Evolutionary conservation across 23 red algal species (phyloP), one percentile per base, ranked within the genome.

Genomic region (Agarophyton chilense): DNA sequence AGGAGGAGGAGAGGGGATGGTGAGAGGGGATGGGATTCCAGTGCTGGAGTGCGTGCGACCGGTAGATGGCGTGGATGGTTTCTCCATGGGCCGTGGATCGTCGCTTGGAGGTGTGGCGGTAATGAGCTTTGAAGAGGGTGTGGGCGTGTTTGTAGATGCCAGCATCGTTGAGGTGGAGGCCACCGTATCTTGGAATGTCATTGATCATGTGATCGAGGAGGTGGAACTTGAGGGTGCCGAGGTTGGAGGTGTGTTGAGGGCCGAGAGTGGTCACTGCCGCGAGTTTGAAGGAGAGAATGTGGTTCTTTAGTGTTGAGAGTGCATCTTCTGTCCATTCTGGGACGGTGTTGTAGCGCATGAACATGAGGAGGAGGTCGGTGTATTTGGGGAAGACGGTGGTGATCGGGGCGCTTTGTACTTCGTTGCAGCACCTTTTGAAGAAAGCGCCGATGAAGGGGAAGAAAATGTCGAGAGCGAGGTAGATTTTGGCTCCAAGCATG

Each of bases 91-190:
- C 68, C 18, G 68, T 38, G 0, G 68, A 74, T 74, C 16, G 40
- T 10, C 17, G 68, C 68, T 21, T 50, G 68, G 28, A 74, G 10
- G 0, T 74, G 40, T 36, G 68, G 34, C 68, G 1, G 68, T 50
- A 74, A 18, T 74, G 1, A 13, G 68, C 35, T 10, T 40, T 74
- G 68, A 74, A 74, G 36, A 74, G 68, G 68, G 35, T 73, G 29
- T 73, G 67, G 29, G 67, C 67, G 19, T 61, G 56, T 17, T 61
- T 17, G 19, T 61, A 12, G 19, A 61, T 61, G 56, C 56, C 56
- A 10, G 7, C 56, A 4, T 61, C 56, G 56, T 61, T 61, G 56
- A 61, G 19, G 19, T 61, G 56, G 56, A 61, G 56, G 7, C 56
- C 56, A 10, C 19, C 9, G n/a, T 10, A 61, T 22, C 56, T 6